Evolutionary conservation across 1,284 basidiomycete genomes (phyloP).

Genomic region (Peniophora sp.): DNA sequence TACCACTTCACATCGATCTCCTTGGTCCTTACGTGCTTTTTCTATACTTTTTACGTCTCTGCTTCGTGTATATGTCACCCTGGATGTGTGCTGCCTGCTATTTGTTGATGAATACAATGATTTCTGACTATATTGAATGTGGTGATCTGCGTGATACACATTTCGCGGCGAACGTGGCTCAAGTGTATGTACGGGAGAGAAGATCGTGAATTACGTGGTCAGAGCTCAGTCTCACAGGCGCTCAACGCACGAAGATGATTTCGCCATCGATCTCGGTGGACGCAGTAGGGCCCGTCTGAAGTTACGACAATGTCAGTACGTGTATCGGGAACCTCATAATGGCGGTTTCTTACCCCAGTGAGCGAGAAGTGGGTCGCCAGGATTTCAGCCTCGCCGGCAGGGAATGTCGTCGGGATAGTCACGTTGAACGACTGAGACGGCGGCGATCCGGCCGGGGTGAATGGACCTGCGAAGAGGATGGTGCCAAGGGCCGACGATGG

Average conservation of each 20-base stretch:
- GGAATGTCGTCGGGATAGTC: slow-evolving; percentile 26
- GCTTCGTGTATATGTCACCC: slow-evolving; percentile 3
- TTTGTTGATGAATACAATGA: slow-evolving; percentile 1
- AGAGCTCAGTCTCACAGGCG: no score
- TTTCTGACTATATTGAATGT: no score
- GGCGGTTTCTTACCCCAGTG: slow-evolving; percentile 32
- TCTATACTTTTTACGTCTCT: slow-evolving; percentile 1
- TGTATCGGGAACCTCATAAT: neutral
- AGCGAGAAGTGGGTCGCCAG: slow-evolving; percentile 35
- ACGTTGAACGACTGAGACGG: slow-evolving; percentile 40
- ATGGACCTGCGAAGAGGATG: slow-evolving; percentile 38
- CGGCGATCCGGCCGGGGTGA: slow-evolving; percentile 24
- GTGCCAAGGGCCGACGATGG: slow-evolving; percentile 28
- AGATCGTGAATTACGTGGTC: no score
- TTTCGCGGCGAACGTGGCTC: no score
- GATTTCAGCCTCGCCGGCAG: slow-evolving; percentile 26
- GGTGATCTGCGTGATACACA: no score
- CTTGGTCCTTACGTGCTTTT: neutral
- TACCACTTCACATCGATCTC: no score
- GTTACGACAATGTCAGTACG: neutral
- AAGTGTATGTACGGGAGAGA: no score
- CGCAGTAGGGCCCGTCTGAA: slow-evolving; percentile 6
- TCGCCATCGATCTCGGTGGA: slow-evolving; percentile 1
- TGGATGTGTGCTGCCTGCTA: slow-evolving; percentile 1
- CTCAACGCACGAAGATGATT: neutral